These are phyloP conservation scores for Zygosaccharomyces pseudorouxii DNA, from an alignment of 805 yeast species.

Conservation along the genomic window DNA sequence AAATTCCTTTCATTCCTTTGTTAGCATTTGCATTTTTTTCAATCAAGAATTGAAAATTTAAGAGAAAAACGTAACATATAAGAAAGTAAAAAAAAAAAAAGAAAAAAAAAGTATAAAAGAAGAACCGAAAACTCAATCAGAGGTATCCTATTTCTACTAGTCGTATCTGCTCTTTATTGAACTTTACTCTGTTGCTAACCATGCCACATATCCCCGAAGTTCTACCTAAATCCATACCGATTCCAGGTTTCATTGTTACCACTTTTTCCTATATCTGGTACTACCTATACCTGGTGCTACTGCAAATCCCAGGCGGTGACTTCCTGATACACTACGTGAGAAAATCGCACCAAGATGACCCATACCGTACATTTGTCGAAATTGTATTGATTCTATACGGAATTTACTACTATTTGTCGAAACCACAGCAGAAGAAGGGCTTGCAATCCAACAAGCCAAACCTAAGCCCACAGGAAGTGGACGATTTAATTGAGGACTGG, in stretches of 20 bases:
- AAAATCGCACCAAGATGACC: conserved; percentile 90
- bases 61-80: not conserved
- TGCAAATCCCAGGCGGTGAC: conserved; percentile 29
- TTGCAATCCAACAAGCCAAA: conserved; percentile 66
- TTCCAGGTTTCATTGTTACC: conserved; percentile 25
- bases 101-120: not conserved
- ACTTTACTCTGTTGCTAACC: not conserved
- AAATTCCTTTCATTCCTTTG: not conserved
- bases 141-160: not conserved
- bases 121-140: not conserved
- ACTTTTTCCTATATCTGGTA: conserved; percentile 26
- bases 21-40: conserved; percentile 1
- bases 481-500: conserved; percentile 87
- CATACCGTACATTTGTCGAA: conserved; percentile 82
- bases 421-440: conserved; percentile 74
- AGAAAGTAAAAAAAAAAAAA: not conserved
- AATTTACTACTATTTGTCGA: conserved; percentile 62
- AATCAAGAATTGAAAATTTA: not conserved
- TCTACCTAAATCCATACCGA: conserved; percentile 30
- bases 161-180: not conserved
- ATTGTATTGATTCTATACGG: conserved; percentile 74
- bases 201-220: conserved; percentile 25
- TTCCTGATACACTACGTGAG: conserved; percentile 61
- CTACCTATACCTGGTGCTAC: conserved; percentile 16
- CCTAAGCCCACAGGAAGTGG: conserved; percentile 59